phyloP scores from a whole-genome alignment of 139 green algal species.

The Closterium sp. region DNA sequence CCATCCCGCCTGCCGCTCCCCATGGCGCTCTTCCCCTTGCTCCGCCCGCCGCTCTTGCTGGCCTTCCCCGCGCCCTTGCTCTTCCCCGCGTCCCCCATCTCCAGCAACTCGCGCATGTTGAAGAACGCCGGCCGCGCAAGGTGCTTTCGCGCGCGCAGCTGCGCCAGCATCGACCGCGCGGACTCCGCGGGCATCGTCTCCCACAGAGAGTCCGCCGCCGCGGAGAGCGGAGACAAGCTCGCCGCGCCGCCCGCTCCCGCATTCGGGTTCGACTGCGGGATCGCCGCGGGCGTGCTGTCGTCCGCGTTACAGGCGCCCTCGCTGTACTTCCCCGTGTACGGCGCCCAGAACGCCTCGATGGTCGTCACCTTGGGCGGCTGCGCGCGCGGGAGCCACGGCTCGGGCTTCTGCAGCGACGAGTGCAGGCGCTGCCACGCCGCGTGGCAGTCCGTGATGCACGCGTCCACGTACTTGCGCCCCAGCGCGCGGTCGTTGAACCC shows the following conservation, averaged over 20 bases:
- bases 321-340: neutral
- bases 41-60: neutral
- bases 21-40: neutral
- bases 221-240: neutral
- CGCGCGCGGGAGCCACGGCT: neutral
- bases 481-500: neutral
- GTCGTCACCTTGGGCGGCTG: neutral
- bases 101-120: neutral
- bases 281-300: neutral
- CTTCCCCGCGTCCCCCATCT: neutral
- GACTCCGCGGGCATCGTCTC: neutral
- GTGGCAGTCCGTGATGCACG: neutral
- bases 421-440: neutral
- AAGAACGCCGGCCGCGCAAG: neutral
- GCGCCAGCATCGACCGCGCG: neutral
- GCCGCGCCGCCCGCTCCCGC: neutral
- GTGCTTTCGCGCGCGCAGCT: neutral
- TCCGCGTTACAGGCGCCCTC: neutral
- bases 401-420: neutral
- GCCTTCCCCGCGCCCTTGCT: neutral
- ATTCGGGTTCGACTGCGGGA: neutral
- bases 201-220: neutral
- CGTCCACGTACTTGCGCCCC: neutral
- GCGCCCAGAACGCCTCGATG: slow-evolving; percentile 5
- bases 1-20: neutral